Evolutionary conservation across 768 basidiomycete species (phyloP).

Genomic region (Kwoniella mangroviensis): DNA sequence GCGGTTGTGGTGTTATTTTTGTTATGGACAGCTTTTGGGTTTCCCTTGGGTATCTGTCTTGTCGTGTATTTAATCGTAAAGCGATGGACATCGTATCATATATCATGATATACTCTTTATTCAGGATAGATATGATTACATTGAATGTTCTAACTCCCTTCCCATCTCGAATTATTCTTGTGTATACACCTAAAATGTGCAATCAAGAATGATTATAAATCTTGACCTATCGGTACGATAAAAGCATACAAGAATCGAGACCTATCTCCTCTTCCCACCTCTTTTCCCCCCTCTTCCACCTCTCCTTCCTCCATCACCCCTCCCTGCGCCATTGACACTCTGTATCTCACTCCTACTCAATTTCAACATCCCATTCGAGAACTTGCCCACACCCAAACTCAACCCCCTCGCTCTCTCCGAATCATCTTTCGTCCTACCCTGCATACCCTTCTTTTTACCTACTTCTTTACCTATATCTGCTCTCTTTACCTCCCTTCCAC

Average conservation of each 20-base stretch:
- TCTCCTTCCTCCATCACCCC: slow-evolving; percentile 19
- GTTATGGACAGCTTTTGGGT: too few relatives aligned
- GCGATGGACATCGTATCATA: background rate
- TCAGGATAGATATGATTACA: background rate
- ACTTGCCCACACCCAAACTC: slow-evolving; percentile 54
- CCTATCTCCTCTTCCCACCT: slow-evolving; percentile 13
- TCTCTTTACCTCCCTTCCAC: slow-evolving; percentile 30
- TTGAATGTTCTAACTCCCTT: background rate
- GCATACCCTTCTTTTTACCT: slow-evolving; percentile 37
- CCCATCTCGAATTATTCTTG: too few relatives aligned
- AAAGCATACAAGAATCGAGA: background rate
- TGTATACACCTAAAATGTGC: background rate
- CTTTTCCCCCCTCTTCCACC: slow-evolving; percentile 17
- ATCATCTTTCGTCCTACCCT: slow-evolving; percentile 42
- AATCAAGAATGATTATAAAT: background rate
- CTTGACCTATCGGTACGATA: too few relatives aligned
- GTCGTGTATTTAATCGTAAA: background rate
- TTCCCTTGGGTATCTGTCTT: background rate
- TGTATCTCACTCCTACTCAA: slow-evolving; percentile 55
- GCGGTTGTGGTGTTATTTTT: too few relatives aligned
- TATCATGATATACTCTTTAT: background rate
- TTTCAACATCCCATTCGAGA: slow-evolving; percentile 53
- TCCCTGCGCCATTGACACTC: slow-evolving; percentile 32
- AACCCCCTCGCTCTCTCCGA: slow-evolving; percentile 49
- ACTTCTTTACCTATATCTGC: slow-evolving; percentile 21